A percentile compares a stretch with the other conserved stretches of the same genome.
These are phyloP conservation scores for Rhododendron henanense DNA, from an alignment of 148 eudicot species.

Conservation along the genomic window DNA sequence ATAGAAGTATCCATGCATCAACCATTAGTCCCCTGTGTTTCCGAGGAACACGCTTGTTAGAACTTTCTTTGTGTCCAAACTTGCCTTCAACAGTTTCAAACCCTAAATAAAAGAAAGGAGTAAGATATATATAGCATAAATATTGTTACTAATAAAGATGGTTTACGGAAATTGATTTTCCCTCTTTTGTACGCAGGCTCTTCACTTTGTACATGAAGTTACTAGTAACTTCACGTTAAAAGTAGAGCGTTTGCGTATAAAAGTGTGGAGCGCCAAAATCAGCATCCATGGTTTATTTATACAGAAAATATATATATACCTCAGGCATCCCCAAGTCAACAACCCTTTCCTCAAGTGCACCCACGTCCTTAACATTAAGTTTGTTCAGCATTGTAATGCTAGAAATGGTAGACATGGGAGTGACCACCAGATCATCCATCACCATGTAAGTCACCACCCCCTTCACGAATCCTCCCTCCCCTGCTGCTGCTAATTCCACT, in stretches of 20 bases:
- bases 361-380: background rate
- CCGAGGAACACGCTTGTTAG: background rate
- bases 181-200: no score
- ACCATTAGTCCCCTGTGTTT: background rate
- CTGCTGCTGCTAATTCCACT: background rate
- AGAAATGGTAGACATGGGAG: slow-evolving; percentile 37
- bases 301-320: background rate
- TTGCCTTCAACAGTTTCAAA: slow-evolving; percentile 9
- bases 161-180: no score
- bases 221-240: no score
- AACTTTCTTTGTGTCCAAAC: background rate
- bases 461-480: slow-evolving; percentile 14
- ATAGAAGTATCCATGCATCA: no score
- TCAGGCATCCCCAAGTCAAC: background rate
- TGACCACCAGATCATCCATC: slow-evolving; percentile 31
- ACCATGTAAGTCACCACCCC: slow-evolving; percentile 30
- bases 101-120: no score
- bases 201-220: no score
- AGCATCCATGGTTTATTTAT: no score
- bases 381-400: background rate
- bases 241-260: no score
- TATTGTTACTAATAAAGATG: no score
- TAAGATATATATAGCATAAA: no score
- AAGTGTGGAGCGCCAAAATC: no score
- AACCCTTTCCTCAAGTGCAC: background rate